These are phyloP conservation scores for Glaciozyma antarctica DNA, from an alignment of 768 basidiomycete species.

Conservation along the genomic window DNA sequence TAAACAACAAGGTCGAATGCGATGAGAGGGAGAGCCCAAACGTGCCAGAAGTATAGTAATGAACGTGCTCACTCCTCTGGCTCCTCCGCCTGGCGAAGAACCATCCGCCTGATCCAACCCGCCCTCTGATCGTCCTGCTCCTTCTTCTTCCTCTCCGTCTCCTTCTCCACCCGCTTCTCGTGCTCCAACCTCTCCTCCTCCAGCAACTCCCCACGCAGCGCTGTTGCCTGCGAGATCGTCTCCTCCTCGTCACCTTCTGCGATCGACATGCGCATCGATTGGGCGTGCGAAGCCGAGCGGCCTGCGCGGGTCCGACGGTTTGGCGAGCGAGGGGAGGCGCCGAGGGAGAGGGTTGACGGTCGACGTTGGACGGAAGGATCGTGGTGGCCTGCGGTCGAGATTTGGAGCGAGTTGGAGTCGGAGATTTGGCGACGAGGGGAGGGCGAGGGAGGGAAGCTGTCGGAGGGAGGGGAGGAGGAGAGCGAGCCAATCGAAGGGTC, in stretches of 20 bases:
- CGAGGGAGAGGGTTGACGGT: constrained; percentile 26
- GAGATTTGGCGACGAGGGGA: constrained; percentile 31
- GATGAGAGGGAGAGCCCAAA: too few species aligned
- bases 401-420: constrained; percentile 37
- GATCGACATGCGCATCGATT: constrained; percentile 15
- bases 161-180: constrained; percentile 2
- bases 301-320: not conserved
- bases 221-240: constrained; percentile 18
- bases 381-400: constrained; percentile 35
- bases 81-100: not conserved
- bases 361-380: constrained; percentile 34
- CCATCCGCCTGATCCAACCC: constrained; percentile 7
- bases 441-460: constrained; percentile 35
- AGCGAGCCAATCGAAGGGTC: not conserved
- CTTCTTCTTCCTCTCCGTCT: constrained; percentile 1
- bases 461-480: not conserved
- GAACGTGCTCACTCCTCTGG: not conserved
- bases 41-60: too few species aligned
- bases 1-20: too few species aligned
- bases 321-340: not conserved
- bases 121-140: constrained; percentile 8
- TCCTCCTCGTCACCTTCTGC: not conserved
- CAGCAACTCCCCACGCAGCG: constrained; percentile 19
- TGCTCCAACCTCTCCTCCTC: constrained; percentile 23
- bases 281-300: constrained; percentile 10